These are phyloP conservation scores for Epichloe bromicola DNA, from an alignment of 2,329 filamentous ascomycete species.

Conservation along the genomic window DNA sequence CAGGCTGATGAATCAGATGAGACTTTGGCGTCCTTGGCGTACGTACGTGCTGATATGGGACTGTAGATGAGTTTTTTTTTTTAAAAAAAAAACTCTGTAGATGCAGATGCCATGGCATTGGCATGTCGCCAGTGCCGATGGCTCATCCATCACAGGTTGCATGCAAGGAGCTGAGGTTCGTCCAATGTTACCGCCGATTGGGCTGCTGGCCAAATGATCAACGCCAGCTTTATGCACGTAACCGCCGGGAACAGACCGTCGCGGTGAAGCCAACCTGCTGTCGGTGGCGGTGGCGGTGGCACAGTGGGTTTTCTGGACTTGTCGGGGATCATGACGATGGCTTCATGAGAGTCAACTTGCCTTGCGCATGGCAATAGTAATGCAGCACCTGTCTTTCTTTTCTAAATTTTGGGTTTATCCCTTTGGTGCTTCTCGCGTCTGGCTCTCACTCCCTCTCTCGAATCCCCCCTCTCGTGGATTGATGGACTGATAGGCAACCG, in stretches of 20 bases:
- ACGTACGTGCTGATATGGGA: not conserved
- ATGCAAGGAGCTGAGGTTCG: slow-evolving; percentile 1
- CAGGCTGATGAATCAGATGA: not conserved
- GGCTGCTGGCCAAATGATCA: slow-evolving; percentile 9
- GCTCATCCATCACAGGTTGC: slow-evolving; percentile 2
- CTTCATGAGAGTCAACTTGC: slow-evolving; percentile 2
- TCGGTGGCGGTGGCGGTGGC: slow-evolving; percentile 6
- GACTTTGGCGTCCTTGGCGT: not conserved
- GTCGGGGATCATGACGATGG: slow-evolving; percentile 1
- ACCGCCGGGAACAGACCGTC: slow-evolving; percentile 11
- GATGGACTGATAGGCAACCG: not conserved
- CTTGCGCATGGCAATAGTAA: not conserved
- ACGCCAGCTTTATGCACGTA: slow-evolving; percentile 9
- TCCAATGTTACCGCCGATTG: slow-evolving; percentile 6
- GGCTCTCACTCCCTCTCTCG: not conserved
- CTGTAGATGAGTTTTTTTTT: not conserved
- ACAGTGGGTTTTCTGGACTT: not conserved
- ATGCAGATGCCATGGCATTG: not conserved
- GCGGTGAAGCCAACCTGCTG: slow-evolving; percentile 10
- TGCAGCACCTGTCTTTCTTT: not conserved
- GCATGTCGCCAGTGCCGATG: not conserved
- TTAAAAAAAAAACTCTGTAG: not conserved
- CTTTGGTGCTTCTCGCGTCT: not conserved
- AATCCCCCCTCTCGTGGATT: not conserved
- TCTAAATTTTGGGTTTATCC: no score